phyloP scores from a whole-genome alignment of 805 yeast genomes.

The Starmera dryadoides region DNA sequence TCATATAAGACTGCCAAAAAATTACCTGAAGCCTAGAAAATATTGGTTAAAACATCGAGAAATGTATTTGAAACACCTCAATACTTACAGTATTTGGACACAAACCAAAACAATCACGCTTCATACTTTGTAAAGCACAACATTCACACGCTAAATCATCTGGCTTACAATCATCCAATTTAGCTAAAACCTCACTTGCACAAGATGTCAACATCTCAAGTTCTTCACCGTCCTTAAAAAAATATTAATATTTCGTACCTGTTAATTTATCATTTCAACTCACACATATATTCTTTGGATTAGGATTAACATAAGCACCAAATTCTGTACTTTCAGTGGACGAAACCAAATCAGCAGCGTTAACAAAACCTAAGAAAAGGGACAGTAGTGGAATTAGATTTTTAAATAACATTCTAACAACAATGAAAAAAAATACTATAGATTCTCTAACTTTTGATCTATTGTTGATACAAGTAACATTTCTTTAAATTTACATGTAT shows the following conservation, averaged over 20 bases:
- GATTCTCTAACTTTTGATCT: too few relatives aligned
- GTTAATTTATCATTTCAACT: slow-evolving; percentile 1
- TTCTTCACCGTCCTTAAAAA: slow-evolving; percentile 28
- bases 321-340: slow-evolving; percentile 21
- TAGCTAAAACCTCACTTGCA: slow-evolving; percentile 37
- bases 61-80: too few relatives aligned
- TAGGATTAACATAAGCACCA: slow-evolving; percentile 39
- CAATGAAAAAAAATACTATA: too few relatives aligned
- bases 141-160: slow-evolving; percentile 51
- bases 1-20: slow-evolving; percentile 36
- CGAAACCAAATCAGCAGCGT: slow-evolving; percentile 10
- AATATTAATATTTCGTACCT: neutral
- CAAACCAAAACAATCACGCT: slow-evolving; percentile 36
- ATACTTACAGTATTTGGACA: slow-evolving; percentile 32
- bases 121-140: slow-evolving; percentile 45
- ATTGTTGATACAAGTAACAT: too few relatives aligned
- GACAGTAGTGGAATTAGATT: neutral
- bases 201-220: slow-evolving; percentile 34
- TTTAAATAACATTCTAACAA: neutral
- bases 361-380: neutral
- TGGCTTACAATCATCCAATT: slow-evolving; percentile 42
- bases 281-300: slow-evolving; percentile 37
- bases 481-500: too few relatives aligned
- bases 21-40: slow-evolving; percentile 29
- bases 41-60: too few relatives aligned